phyloP scores from a whole-genome alignment of 768 basidiomycete species.

The Megacollybia marginata region DNA sequence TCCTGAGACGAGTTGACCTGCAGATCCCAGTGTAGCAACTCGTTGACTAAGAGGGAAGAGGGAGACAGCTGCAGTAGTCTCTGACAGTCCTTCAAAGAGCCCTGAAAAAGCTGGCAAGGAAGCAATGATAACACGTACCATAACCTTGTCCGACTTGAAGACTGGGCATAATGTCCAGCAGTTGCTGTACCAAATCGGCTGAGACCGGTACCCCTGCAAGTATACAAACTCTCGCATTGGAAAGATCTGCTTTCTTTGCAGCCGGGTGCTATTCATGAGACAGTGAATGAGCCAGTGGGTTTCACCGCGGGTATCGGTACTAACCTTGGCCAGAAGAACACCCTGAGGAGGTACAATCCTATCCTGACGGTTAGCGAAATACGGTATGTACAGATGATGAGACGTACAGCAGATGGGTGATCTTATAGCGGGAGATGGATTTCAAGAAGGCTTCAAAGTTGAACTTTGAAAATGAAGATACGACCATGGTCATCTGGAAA shows the following conservation, averaged over 20 bases:
- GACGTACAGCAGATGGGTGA: constrained; percentile 44
- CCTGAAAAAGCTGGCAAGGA: neutral
- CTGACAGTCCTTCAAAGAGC: constrained; percentile 35
- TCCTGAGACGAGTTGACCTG: constrained; percentile 52
- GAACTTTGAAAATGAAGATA: constrained; percentile 55
- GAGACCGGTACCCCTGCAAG: constrained; percentile 52
- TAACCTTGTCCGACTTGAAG: constrained; percentile 54
- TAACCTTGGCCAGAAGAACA: constrained; percentile 51
- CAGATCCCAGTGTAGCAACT: constrained; percentile 23
- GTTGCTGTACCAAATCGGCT: constrained; percentile 40
- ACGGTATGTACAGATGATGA: neutral
- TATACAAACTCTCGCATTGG: constrained; percentile 39
- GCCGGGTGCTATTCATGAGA: no score
- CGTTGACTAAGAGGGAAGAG: constrained; percentile 21
- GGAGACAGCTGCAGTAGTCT: constrained; percentile 42
- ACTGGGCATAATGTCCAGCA: constrained; percentile 44
- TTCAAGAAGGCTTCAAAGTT: constrained; percentile 51
- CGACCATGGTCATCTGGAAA: constrained; percentile 41
- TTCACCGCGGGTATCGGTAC: constrained; percentile 1
- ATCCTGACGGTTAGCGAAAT: neutral
- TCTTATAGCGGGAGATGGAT: constrained; percentile 50
- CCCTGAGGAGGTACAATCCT: constrained; percentile 54
- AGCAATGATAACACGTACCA: constrained; percentile 23
- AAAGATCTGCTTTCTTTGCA: constrained; percentile 36
- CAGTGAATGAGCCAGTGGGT: no score